Evolutionary conservation across 2,329 filamentous ascomycete species (phyloP).

Genomic region (Emmonsia crescens): DNA sequence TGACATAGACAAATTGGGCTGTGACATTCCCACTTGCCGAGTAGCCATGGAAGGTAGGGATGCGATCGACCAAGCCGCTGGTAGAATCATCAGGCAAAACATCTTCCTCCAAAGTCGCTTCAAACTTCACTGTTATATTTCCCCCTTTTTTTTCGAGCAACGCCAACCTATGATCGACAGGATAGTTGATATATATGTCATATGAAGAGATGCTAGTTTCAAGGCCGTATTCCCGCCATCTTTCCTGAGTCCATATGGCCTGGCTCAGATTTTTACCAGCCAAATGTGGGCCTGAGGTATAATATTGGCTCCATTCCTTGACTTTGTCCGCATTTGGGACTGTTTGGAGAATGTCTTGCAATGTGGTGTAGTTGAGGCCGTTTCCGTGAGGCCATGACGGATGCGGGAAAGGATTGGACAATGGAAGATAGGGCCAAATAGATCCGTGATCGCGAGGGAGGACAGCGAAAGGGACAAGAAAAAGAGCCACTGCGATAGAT

Average conservation of each 20-base stretch:
- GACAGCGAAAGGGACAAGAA: slow-evolving; percentile 31
- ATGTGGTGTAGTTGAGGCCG: slow-evolving; percentile 43
- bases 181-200: slow-evolving; percentile 70
- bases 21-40: slow-evolving; percentile 89
- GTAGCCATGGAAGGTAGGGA: slow-evolving; percentile 92
- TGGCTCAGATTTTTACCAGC: slow-evolving; percentile 69
- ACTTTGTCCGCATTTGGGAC: slow-evolving; percentile 47
- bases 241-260: slow-evolving; percentile 63
- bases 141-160: slow-evolving; percentile 43
- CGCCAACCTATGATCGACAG: slow-evolving; percentile 57
- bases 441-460: slow-evolving; percentile 29
- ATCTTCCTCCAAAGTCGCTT: slow-evolving; percentile 75
- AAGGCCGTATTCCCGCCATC: slow-evolving; percentile 62
- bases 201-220: slow-evolving; percentile 53
- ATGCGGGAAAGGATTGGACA: slow-evolving; percentile 28
- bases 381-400: slow-evolving; percentile 31
- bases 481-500: slow-evolving; percentile 28
- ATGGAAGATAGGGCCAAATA: slow-evolving; percentile 32
- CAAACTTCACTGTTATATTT: slow-evolving; percentile 52
- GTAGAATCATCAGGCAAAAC: slow-evolving; percentile 74
- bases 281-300: slow-evolving; percentile 64
- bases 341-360: slow-evolving; percentile 43
- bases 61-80: slow-evolving; percentile 56
- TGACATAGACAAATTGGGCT: slow-evolving; percentile 74
- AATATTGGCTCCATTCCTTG: slow-evolving; percentile 66